Evolutionary conservation across 768 basidiomycete species (phyloP).

Genomic region (Trametes villosa): DNA sequence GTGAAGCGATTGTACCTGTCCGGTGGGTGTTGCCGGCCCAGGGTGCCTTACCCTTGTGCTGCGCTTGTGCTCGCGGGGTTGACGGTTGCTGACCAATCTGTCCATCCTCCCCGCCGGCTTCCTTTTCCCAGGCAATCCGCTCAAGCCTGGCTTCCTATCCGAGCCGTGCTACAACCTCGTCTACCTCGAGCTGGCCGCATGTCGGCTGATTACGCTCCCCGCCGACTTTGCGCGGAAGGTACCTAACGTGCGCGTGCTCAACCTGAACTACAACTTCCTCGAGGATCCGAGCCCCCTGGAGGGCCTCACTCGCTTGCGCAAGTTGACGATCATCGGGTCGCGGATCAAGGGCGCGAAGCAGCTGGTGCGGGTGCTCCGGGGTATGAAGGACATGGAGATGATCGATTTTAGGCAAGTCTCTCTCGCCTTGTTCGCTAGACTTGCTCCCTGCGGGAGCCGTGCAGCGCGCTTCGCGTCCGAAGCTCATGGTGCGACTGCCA

Average conservation of each 20-base stretch:
- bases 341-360: constrained; percentile 75
- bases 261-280: constrained; percentile 97
- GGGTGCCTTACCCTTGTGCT: constrained; percentile 1
- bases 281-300: constrained; percentile 69
- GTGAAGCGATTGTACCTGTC: constrained; percentile 94
- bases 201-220: constrained; percentile 80
- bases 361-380: constrained; percentile 70
- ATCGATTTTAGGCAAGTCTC: constrained; percentile 79
- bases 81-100: constrained; percentile 23
- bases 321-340: constrained; percentile 85
- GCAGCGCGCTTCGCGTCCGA: neutral
- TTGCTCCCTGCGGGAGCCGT: neutral
- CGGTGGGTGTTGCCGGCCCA: constrained; percentile 55
- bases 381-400: constrained; percentile 83
- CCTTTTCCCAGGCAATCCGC: constrained; percentile 66
- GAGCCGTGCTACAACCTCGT: constrained; percentile 87
- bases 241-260: constrained; percentile 89
- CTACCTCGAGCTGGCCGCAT: constrained; percentile 91
- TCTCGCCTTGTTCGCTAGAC: neutral
- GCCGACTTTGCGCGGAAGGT: constrained; percentile 60
- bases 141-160: constrained; percentile 59
- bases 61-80: constrained; percentile 10
- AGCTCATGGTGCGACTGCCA: neutral
- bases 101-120: constrained; percentile 27
- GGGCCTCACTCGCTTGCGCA: constrained; percentile 76